Evolutionary conservation across 1,139 yeast species (phyloP).

Genomic region (Candida glucosophila): DNA sequence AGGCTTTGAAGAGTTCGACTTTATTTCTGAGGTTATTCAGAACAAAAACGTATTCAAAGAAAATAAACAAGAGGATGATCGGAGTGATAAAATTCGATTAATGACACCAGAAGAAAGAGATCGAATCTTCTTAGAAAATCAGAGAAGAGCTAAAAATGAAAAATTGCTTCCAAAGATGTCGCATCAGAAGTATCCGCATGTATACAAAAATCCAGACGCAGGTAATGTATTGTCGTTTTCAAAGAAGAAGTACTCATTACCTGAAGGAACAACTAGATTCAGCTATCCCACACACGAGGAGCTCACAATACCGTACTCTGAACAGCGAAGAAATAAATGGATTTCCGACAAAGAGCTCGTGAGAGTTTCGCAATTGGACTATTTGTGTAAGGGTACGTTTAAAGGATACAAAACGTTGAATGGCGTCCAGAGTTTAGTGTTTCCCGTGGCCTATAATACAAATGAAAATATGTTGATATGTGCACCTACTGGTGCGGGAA

Average conservation of each 20-base stretch:
- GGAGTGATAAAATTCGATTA: slow-evolving; percentile 13
- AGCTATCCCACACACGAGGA: slow-evolving; percentile 68
- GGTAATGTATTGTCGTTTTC: slow-evolving; percentile 63
- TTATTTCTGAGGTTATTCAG: slow-evolving; percentile 59
- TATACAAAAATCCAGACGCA: slow-evolving; percentile 62
- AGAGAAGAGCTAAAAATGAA: slow-evolving; percentile 32
- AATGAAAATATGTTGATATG: slow-evolving; percentile 95
- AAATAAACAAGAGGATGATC: slow-evolving; percentile 5
- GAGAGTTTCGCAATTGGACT: slow-evolving; percentile 56
- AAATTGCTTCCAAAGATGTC: slow-evolving; percentile 39
- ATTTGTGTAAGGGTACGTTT: slow-evolving; percentile 78
- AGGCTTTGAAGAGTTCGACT: slow-evolving; percentile 79
- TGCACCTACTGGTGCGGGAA: slow-evolving; percentile 99
- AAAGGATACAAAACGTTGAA: slow-evolving; percentile 70
- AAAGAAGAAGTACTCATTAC: slow-evolving; percentile 74
- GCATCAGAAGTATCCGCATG: slow-evolving; percentile 72
- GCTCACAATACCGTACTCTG: slow-evolving; percentile 71
- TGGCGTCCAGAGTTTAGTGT: slow-evolving; percentile 86
- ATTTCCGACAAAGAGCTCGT: slow-evolving; percentile 49
- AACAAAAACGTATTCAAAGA: slow-evolving; percentile 21
- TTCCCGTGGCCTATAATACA: slow-evolving; percentile 84
- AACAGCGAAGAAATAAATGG: slow-evolving; percentile 35
- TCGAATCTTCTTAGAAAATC: slow-evolving; percentile 51
- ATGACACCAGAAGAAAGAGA: slow-evolving; percentile 52
- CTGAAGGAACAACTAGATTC: slow-evolving; percentile 70